Percentiles rank a stretch among this genome's conserved stretches.
Conservation (phyloP, 1,284 basidiomycete genomes). For the Singerocomus inundabilis region DNA sequence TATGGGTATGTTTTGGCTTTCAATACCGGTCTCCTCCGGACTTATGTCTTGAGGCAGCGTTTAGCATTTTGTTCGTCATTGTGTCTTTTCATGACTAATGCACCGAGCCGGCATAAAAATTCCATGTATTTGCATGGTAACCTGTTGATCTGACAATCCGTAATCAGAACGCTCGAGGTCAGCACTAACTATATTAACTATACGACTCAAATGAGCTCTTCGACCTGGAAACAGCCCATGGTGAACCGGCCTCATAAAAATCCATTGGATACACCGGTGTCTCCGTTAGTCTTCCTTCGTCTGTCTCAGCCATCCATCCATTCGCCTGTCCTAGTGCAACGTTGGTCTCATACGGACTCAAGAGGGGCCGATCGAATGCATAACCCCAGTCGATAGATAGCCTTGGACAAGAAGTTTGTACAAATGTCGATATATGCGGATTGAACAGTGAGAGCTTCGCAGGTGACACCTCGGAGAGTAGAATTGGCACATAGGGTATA, state of each 20-base stretch:
- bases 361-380: conserved; percentile 85
- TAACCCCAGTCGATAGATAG: conserved; percentile 99
- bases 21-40: neutral
- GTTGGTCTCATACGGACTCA: conserved; percentile 93
- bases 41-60: conserved; percentile 27
- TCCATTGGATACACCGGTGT: conserved; percentile 87
- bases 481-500: conserved; percentile 84
- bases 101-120: too few relatives aligned
- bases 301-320: conserved; percentile 57
- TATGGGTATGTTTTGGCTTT: conserved; percentile 59
- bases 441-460: conserved; percentile 88
- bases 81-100: too few relatives aligned
- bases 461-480: conserved; percentile 95
- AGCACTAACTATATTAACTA: neutral
- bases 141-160: neutral
- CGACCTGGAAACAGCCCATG: conserved; percentile 65
- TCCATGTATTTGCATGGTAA: neutral
- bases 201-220: conserved; percentile 34
- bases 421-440: conserved; percentile 80
- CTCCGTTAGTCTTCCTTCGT: conserved; percentile 31
- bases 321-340: conserved; percentile 76
- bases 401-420: conserved; percentile 95
- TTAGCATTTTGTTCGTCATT: conserved; percentile 9
- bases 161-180: neutral
- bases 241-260: conserved; percentile 83